Base-by-base conservation (phyloP, 306 rosid genomes). In the Erythrophleum fordii region DNA sequence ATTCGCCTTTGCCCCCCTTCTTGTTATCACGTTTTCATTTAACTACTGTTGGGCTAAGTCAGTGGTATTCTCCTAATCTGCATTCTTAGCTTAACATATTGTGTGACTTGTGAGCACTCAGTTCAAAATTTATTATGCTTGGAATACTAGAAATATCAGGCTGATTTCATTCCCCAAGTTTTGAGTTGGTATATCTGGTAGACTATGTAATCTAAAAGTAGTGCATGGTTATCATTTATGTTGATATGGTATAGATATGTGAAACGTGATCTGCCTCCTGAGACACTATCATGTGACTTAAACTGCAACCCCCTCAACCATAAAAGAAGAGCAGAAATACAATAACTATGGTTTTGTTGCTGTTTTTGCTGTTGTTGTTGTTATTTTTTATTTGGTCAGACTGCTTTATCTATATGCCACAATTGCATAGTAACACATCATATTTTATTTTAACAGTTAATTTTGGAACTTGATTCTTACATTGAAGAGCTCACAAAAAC, bases 401-500 rank as follows among this genome's bases (percentile, higher is more conserved):
- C 31, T 75, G 76, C 46, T 58, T 79, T 61, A 61, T 81, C 70
- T 35, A 69, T 75, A 61, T 70, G 72, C 78, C 71, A 77, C 37
- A 20, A 60, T 48, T 66, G 29, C 69, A 22, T 72, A 64, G 20
- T 81, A 79, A 83, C 71, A 10, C 12, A 14, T 67, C 13, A 42
- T 60, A 29, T 34, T 44, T 82, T 34, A 59, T 79, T 68, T 76
- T 59, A 75, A 86, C 96, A 95, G 99, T 85, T 95, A 88, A 95
- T 95, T 84, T 87, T 95, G 81, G 98, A 93, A 85, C 94, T 95
- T 82, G 94, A 93, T 78, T 77, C 97, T 2, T 95, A 95, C 86
- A 87, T 95, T 79, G 94, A 91, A 29, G 98, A 95, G 85, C 98
- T 95, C 91, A 75, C 90, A 78, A 91, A 88, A 85, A 95, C 99